phyloP scores from a whole-genome alignment of 75 land plant genomes.

The Adiantum capillusveneris region DNA sequence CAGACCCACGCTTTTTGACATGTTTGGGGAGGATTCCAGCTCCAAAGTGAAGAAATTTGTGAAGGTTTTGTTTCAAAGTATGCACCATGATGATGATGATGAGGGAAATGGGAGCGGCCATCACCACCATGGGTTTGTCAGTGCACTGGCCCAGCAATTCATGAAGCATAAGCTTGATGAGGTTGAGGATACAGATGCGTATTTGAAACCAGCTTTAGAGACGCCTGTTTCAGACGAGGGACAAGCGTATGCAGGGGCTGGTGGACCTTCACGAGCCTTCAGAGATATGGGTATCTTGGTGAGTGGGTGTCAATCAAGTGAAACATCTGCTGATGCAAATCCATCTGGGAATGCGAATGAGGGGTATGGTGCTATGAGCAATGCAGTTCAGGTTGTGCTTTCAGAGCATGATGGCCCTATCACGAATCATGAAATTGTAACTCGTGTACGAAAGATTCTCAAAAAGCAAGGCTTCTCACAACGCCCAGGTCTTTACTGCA shows the following conservation, averaged over 20 bases:
- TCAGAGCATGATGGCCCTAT: conserved; percentile 29
- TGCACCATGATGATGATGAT: conserved; percentile 8
- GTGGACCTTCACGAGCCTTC: conserved; percentile 12
- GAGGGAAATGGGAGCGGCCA: conserved; percentile 35
- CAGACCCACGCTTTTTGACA: conserved; percentile 76
- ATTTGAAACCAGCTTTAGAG: conserved; percentile 48
- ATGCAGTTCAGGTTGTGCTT: conserved; percentile 56
- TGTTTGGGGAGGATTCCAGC: conserved; percentile 89
- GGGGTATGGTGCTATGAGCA: conserved; percentile 77
- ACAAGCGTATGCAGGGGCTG: conserved; percentile 63
- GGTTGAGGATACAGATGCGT: conserved; percentile 31
- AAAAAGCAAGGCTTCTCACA: conserved; percentile 41
- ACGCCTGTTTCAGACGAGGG: conserved; percentile 33
- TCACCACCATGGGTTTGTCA: conserved; percentile 41
- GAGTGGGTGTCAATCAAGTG: conserved; percentile 73
- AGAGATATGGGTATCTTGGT: conserved; percentile 53
- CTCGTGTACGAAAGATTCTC: conserved; percentile 39
- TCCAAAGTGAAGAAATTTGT: conserved; percentile 96
- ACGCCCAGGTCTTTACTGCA: conserved; percentile 79
- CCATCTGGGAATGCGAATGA: conserved; percentile 20
- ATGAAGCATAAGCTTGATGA: conserved; percentile 72
- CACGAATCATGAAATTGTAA: conserved; percentile 51
- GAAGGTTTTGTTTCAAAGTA: conserved; percentile 57
- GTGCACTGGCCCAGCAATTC: conserved; percentile 66
- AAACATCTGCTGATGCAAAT: conserved; percentile 70